Evolutionary conservation across 371 early-diverging fungal genomes (phyloP).

Genomic region (Lichtheimia ramosa): DNA sequence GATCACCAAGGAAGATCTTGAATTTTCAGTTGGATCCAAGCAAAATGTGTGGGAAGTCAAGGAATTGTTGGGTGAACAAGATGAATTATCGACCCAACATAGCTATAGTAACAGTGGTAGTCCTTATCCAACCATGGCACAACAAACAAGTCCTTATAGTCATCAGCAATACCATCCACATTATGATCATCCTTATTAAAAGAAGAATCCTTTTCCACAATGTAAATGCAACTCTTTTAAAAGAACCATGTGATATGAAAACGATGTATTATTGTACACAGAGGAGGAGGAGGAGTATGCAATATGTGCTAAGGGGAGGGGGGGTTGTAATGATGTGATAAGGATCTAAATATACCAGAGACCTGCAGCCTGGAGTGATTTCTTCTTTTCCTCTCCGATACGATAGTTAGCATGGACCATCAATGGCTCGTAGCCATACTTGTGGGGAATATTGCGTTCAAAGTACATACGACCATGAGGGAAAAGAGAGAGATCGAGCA

Average conservation of each 20-base stretch:
- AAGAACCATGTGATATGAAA: not conserved
- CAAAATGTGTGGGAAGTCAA: slow-evolving; percentile 88
- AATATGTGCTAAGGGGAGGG: not conserved
- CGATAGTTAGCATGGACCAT: slow-evolving; percentile 51
- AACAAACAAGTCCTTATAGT: not conserved
- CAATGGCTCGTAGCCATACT: slow-evolving; percentile 41
- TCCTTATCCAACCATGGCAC: not conserved
- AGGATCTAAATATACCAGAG: slow-evolving; percentile 35
- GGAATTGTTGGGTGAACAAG: slow-evolving; percentile 58
- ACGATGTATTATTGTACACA: not conserved
- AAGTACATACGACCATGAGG: slow-evolving; percentile 51
- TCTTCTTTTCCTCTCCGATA: slow-evolving; percentile 58
- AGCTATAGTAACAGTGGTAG: slow-evolving; percentile 4
- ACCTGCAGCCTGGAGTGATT: slow-evolving; percentile 34
- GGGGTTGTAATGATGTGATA: not conserved
- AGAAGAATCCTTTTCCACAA: not conserved
- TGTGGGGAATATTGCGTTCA: slow-evolving; percentile 36
- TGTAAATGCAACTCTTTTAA: not conserved
- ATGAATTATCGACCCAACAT: slow-evolving; percentile 23
- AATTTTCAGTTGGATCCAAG: slow-evolving; percentile 89
- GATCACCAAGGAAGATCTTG: slow-evolving; percentile 94
- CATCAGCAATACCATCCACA: not conserved
- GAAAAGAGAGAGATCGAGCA: slow-evolving; percentile 41
- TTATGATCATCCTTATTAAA: slow-evolving; percentile 1
- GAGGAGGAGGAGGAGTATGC: not conserved